Percentiles rank a stretch among this genome's conserved stretches.
Conservation (phyloP, 176 grass and related monocot species). For the Oryza officinalis region DNA sequence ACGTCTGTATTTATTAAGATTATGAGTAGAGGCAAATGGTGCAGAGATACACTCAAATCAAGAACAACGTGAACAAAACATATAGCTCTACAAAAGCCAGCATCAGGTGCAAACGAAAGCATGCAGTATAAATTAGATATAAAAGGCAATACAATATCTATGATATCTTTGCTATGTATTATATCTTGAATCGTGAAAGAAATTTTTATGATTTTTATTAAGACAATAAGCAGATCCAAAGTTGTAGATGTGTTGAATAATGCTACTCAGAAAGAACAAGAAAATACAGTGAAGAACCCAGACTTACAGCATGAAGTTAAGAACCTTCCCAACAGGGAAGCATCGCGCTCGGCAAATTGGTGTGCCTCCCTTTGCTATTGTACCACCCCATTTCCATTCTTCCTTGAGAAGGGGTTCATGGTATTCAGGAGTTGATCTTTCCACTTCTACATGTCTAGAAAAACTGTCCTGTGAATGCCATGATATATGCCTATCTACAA, state of each 20-base stretch:
- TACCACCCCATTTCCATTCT: conserved; percentile 96
- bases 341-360: conserved; percentile 84
- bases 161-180: conserved; percentile 1
- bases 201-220: not conserved
- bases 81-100: not conserved
- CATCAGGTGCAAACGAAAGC: not conserved
- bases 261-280: not conserved
- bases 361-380: conserved; percentile 87
- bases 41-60: not conserved
- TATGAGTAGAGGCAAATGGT: not conserved
- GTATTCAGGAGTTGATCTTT: conserved; percentile 51
- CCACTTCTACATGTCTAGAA: conserved; percentile 44
- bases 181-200: not conserved
- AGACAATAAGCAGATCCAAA: not conserved
- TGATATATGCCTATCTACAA: conserved; percentile 49
- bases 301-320: conserved; percentile 99
- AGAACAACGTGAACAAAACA: not conserved
- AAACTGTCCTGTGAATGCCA: conserved; percentile 49
- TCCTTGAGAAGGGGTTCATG: conserved; percentile 51
- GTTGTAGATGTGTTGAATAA: conserved; percentile 20
- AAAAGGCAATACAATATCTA: conserved; percentile 1
- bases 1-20: not conserved
- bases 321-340: conserved; percentile 90
- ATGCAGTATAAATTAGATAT: conserved; percentile 9
- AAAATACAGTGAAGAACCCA: conserved; percentile 4